These are phyloP conservation scores for Lanzia echinophila DNA, from an alignment of 2,329 filamentous ascomycete species.

Conservation along the genomic window DNA sequence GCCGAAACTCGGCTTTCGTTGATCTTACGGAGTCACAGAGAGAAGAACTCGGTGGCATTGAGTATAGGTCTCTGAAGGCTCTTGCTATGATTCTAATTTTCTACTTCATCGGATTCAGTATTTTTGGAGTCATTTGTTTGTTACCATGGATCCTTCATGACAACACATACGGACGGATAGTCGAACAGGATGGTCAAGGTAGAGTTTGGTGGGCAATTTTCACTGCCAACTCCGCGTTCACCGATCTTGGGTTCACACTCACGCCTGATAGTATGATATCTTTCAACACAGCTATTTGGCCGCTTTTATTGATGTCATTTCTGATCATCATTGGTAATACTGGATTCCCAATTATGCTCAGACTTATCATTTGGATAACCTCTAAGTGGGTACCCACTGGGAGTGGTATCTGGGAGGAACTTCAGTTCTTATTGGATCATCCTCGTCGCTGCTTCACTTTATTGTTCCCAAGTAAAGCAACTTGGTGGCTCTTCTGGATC, in stretches of 20 bases:
- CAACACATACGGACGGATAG: constrained; percentile 54
- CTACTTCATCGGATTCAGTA: constrained; percentile 80
- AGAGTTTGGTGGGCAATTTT: constrained; percentile 90
- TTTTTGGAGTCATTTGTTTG: constrained; percentile 67
- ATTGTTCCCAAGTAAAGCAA: constrained; percentile 81
- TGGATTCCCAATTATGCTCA: constrained; percentile 88
- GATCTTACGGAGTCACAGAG: constrained; percentile 84
- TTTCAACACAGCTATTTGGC: constrained; percentile 70
- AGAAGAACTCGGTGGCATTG: constrained; percentile 91
- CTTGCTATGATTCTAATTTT: constrained; percentile 68
- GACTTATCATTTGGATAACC: constrained; percentile 81
- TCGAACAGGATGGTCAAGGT: constrained; percentile 55
- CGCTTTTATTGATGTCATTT: constrained; percentile 71
- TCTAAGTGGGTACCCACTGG: constrained; percentile 59
- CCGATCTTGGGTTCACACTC: constrained; percentile 88
- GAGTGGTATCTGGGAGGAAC: constrained; percentile 78
- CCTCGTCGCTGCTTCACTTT: constrained; percentile 94
- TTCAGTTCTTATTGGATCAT: constrained; percentile 86
- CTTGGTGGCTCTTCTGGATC: constrained; percentile 93
- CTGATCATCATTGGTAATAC: constrained; percentile 94
- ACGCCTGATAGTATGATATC: constrained; percentile 92
- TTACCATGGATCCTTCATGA: constrained; percentile 72
- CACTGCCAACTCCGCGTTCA: constrained; percentile 81
- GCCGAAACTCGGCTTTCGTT: constrained; percentile 86
- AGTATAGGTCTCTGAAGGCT: constrained; percentile 87